A percentile compares a stretch with the other conserved stretches of the same genome.
Conservation (phyloP, 2,329 filamentous ascomycete species). For the Aureobasidium leucospermi region DNA sequence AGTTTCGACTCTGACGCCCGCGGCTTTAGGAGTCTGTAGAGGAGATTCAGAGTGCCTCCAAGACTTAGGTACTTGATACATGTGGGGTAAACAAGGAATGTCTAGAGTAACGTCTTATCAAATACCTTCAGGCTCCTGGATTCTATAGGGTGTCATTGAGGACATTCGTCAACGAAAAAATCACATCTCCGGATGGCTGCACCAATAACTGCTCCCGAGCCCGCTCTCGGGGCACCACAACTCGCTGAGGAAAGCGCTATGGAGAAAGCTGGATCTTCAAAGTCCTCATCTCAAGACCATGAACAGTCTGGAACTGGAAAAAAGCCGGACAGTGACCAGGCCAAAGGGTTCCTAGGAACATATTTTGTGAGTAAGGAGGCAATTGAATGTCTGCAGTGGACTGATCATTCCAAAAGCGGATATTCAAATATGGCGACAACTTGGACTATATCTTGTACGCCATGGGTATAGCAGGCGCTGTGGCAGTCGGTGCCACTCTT, state of each 20-base stretch:
- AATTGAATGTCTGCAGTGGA: too few species aligned
- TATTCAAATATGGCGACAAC: conserved; percentile 27
- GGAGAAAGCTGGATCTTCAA: not conserved
- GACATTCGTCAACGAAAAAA: not conserved
- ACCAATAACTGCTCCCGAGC: not conserved
- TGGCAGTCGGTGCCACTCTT: conserved; percentile 38
- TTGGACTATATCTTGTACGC: conserved; percentile 24
- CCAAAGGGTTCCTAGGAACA: not conserved
- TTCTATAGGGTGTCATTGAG: not conserved
- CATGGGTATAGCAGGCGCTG: conserved; percentile 28
- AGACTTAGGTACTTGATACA: not conserved
- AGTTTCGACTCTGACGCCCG: not conserved
- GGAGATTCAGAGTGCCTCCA: not conserved
- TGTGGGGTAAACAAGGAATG: not conserved
- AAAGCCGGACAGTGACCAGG: not conserved
- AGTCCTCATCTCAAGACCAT: not conserved
- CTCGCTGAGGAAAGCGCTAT: not conserved
- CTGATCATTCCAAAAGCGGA: conserved; percentile 17
- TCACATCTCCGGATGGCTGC: not conserved
- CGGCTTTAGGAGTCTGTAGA: not conserved
- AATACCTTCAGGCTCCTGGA: not conserved
- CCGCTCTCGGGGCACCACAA: not conserved
- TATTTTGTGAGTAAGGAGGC: not conserved
- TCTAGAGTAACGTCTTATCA: not conserved
- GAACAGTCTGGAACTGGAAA: not conserved